These are phyloP conservation scores for Hemerocallis citrina DNA, from an alignment of 106 monocot genomes.

Conservation along the genomic window DNA sequence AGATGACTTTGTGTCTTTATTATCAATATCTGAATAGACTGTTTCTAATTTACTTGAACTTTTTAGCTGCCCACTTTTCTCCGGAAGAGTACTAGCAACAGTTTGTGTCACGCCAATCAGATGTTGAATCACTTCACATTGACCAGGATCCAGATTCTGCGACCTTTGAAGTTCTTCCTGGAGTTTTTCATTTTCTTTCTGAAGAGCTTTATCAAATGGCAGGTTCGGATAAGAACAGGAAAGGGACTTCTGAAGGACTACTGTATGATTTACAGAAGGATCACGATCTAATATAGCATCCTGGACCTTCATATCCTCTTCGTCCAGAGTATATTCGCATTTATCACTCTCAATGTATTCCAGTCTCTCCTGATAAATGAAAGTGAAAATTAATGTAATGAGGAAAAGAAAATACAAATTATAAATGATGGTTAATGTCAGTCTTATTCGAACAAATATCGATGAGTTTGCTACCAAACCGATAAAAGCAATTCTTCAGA, in stretches of 20 bases:
- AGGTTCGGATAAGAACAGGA: constrained; percentile 80
- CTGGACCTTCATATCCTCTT: constrained; percentile 71
- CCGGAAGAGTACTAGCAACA: constrained; percentile 38
- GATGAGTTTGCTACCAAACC: not conserved
- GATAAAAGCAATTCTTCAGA: not conserved
- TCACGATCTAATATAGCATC: constrained; percentile 52
- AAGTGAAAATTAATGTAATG: not conserved
- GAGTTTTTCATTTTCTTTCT: constrained; percentile 78
- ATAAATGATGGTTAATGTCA: not conserved
- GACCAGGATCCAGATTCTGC: constrained; percentile 61
- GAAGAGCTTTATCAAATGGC: constrained; percentile 63
- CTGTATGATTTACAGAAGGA: constrained; percentile 27
- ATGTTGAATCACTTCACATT: constrained; percentile 90
- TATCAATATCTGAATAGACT: constrained; percentile 18
- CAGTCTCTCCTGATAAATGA: constrained; percentile 38
- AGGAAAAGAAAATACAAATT: not conserved
- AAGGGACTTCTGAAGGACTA: constrained; percentile 64
- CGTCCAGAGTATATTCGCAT: constrained; percentile 77
- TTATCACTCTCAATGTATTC: constrained; percentile 74
- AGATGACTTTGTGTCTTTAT: constrained; percentile 16
- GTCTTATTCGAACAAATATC: not conserved
- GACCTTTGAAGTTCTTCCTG: constrained; percentile 79
- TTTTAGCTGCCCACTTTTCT: constrained; percentile 23
- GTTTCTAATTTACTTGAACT: constrained; percentile 30
- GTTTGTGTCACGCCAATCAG: constrained; percentile 73